Evolutionary conservation across 1,139 yeast genomes (phyloP).

Genomic region (Hemisphaericaspora lyxosophila): DNA sequence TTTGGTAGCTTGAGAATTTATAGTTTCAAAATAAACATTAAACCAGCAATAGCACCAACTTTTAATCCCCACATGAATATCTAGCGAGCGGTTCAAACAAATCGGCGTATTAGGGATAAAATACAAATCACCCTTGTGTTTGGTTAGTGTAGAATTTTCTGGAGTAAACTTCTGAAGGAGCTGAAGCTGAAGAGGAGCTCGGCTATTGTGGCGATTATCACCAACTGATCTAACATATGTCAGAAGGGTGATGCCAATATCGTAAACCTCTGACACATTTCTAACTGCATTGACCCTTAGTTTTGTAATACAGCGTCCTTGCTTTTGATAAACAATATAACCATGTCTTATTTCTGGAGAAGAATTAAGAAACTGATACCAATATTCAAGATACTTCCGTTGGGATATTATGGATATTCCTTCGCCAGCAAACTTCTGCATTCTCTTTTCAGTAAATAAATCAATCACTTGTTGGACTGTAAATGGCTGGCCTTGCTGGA

Average conservation of each 20-base stretch:
- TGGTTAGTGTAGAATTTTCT: slow-evolving; percentile 1
- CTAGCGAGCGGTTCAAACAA: slow-evolving; percentile 3
- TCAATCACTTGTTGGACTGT: slow-evolving; percentile 47
- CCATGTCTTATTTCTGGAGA: slow-evolving; percentile 5
- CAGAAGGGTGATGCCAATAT: slow-evolving; percentile 6
- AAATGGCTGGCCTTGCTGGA: slow-evolving; percentile 17
- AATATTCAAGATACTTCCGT: slow-evolving; percentile 62
- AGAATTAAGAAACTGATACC: slow-evolving; percentile 33
- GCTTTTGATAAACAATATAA: too few relatives aligned
- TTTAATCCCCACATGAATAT: slow-evolving; percentile 11
- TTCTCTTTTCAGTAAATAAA: slow-evolving; percentile 57
- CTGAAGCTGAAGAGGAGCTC: too few relatives aligned
- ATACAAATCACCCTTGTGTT: not conserved
- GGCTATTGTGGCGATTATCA: too few relatives aligned
- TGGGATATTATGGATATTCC: slow-evolving; percentile 81
- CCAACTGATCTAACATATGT: not conserved
- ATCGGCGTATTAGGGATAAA: slow-evolving; percentile 2
- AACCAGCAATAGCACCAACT: slow-evolving; percentile 16
- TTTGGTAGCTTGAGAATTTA: not conserved
- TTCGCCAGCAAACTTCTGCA: slow-evolving; percentile 53
- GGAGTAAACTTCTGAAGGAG: slow-evolving; percentile 1
- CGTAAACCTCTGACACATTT: too few relatives aligned
- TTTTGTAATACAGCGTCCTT: too few relatives aligned
- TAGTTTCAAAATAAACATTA: slow-evolving; percentile 13
- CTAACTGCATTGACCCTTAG: too few relatives aligned